These are phyloP conservation scores for Tolypocladium cylindrosporum DNA, from an alignment of 2,329 filamentous ascomycete genomes.

Conservation along the genomic window DNA sequence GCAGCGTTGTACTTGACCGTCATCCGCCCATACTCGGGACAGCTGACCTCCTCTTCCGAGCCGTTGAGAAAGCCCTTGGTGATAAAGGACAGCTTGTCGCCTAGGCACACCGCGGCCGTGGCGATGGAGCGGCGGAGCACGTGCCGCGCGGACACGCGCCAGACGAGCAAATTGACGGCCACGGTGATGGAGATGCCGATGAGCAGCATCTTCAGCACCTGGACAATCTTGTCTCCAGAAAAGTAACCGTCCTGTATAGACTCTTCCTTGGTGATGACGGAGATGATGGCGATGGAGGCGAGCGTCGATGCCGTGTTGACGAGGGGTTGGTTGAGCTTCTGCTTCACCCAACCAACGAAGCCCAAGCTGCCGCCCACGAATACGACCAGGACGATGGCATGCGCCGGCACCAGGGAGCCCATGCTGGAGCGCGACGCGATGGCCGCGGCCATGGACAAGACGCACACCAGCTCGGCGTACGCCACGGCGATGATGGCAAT, in stretches of 20 bases:
- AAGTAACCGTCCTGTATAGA: conserved; percentile 75
- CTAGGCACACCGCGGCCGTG: conserved; percentile 63
- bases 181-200: conserved; percentile 65
- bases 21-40: conserved; percentile 53
- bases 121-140: conserved; percentile 64
- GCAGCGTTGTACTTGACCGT: conserved; percentile 55
- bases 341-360: conserved; percentile 81
- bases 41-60: conserved; percentile 65
- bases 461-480: conserved; percentile 59
- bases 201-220: conserved; percentile 75
- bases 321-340: conserved; percentile 64
- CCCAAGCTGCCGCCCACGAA: conserved; percentile 83
- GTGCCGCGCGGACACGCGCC: conserved; percentile 66
- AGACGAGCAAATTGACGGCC: conserved; percentile 66
- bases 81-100: conserved; percentile 73
- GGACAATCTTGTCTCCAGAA: conserved; percentile 69
- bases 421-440: conserved; percentile 63
- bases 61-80: conserved; percentile 77
- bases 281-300: conserved; percentile 80
- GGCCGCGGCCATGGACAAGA: conserved; percentile 82
- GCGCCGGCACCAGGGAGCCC: conserved; percentile 59
- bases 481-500: conserved; percentile 68
- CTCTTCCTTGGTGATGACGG: conserved; percentile 83
- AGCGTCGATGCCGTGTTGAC: conserved; percentile 81
- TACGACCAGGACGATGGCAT: conserved; percentile 68